Evolutionary conservation across 176 grass and related monocot species (phyloP), one percentile per base, ranked within the genome.

Genomic region (Aegilops longissima): DNA sequence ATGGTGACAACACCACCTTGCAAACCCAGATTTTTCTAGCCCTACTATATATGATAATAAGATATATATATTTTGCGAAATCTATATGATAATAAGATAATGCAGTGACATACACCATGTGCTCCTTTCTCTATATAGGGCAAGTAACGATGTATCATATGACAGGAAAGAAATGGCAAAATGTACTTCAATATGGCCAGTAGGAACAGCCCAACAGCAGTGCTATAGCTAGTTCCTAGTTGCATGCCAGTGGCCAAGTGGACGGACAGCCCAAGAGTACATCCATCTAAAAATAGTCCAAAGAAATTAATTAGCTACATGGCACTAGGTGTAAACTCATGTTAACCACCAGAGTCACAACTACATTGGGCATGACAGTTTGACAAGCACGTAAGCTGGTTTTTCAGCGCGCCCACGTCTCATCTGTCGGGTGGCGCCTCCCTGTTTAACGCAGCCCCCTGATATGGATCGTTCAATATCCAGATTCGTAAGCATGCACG

Each of bases 371-470:
- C 39, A 78, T 86, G 88, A 90, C 88, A 86, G 77, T 52, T 86
- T 86, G 88, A 90, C 88, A 86, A 82, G 52, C 72, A 90, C 72
- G 59, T 77, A 77, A 82, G 83, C 78, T 77, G 36, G 10, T 51
- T 89, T 89, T 85, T 84, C 82, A 83, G 86, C 80, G 73, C 66
- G 80, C 36, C 51, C 49, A 85, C 82, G 77, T 89, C 88, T 5
- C 29, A 44, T 81, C 82, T 89, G 88, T 85, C 82, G 88, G 80
- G 62, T n/a, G 75, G 13, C 66, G 25, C 63, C 25, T 49, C 14
- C 63, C 62, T 30, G 29, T 39, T 74, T 66, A 56, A 21, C 62
- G 66, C 66, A 54, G 20, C 40, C 29, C 47, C 47, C 29, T 76
- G 73, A 76, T 10, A 76, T 30, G 73, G 47, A 51, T 79, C 61